phyloP scores from a whole-genome alignment of 75 land plant species.

The Pseudotsuga menziesii region DNA sequence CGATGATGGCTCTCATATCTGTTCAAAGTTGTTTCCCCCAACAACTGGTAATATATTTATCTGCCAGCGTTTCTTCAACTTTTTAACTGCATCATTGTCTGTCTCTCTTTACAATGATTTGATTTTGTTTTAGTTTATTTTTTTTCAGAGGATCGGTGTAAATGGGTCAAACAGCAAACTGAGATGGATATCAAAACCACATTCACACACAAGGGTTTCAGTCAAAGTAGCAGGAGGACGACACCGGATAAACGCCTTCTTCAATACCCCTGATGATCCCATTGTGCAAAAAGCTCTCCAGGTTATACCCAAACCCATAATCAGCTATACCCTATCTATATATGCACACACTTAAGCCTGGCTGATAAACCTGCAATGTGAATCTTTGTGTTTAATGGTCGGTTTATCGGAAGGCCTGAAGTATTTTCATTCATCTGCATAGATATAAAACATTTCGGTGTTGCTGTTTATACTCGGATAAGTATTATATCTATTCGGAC shows the following conservation, averaged over 20 bases:
- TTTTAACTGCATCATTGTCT: neutral
- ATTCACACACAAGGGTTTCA: neutral
- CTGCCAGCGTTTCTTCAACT: too few species aligned
- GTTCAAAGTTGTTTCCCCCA: neutral
- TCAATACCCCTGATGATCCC: constrained; percentile 51
- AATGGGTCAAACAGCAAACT: neutral
- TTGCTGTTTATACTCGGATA: neutral
- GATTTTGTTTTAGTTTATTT: neutral
- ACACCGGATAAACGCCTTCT: constrained; percentile 24
- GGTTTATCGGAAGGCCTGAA: too few species aligned
- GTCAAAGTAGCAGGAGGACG: constrained; percentile 1
- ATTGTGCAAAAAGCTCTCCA: constrained; percentile 56
- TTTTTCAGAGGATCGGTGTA: neutral
- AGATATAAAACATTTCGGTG: neutral
- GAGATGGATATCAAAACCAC: neutral
- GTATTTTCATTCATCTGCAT: neutral
- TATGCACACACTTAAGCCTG: too few species aligned
- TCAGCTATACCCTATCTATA: neutral
- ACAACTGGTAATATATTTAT: neutral
- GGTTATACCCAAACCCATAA: constrained; percentile 21
- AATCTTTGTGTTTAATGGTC: neutral
- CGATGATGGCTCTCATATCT: neutral
- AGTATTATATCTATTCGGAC: neutral
- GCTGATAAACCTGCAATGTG: neutral
- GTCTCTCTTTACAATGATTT: neutral